A percentile compares a stretch with the other conserved stretches of the same genome.
These are phyloP conservation scores for Stephanodiscus triporus DNA, from an alignment of 108 stramenopile species.

Conservation along the genomic window DNA sequence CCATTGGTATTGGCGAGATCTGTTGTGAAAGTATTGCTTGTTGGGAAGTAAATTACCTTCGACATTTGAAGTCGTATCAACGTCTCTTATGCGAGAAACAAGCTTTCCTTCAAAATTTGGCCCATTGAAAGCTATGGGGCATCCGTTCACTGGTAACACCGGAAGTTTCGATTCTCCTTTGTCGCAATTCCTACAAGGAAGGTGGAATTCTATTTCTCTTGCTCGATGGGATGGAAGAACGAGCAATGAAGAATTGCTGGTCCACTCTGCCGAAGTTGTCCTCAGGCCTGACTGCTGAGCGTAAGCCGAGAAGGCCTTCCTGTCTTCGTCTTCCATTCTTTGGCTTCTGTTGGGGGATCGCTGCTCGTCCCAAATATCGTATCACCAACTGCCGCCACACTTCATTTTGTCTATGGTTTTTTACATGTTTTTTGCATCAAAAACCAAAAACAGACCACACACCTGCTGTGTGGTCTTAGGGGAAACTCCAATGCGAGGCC, in stretches of 20 bases:
- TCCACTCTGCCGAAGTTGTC: constrained; percentile 28
- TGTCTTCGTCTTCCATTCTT: constrained; percentile 10
- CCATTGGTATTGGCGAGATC: constrained; percentile 51
- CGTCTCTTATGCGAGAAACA: constrained; percentile 42
- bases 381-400: neutral
- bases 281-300: constrained; percentile 34
- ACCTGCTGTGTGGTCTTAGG: too few species aligned
- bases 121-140: constrained; percentile 17
- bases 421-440: neutral
- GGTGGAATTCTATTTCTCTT: constrained; percentile 2
- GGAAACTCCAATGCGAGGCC: neutral
- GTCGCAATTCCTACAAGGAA: constrained; percentile 2
- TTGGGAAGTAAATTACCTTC: constrained; percentile 20
- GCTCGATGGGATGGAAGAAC: constrained; percentile 30
- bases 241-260: constrained; percentile 11
- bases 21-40: constrained; percentile 33
- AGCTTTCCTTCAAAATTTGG: constrained; percentile 40
- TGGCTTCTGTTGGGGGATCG: neutral
- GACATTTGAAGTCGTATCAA: constrained; percentile 5
- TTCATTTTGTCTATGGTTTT: constrained; percentile 1
- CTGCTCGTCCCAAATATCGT: too few species aligned
- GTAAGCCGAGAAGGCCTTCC: constrained; percentile 23
- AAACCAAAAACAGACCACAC: neutral
- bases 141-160: constrained; percentile 37
- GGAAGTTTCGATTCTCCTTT: neutral